phyloP scores from a whole-genome alignment of 192 early-diverging fungal species.

The Dispira simplex region DNA sequence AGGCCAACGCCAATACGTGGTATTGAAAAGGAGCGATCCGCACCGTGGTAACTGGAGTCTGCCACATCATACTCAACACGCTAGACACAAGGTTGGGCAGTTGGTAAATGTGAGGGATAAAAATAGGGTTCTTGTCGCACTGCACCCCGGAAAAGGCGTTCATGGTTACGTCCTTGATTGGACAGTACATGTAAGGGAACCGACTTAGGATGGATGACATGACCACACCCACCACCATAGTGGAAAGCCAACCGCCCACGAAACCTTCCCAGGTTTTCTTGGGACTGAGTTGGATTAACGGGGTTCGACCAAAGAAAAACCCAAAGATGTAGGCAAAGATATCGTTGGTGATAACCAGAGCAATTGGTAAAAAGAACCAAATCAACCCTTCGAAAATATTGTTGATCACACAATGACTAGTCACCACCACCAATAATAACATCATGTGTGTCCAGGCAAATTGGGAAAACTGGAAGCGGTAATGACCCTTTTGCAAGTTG shows the following conservation, averaged over 20 bases:
- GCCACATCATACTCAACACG: slow-evolving; percentile 14
- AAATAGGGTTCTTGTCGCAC: slow-evolving; percentile 47
- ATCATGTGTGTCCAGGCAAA: slow-evolving; percentile 98
- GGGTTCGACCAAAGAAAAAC: slow-evolving; percentile 87
- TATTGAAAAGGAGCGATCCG: slow-evolving; percentile 71
- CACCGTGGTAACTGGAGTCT: slow-evolving; percentile 31
- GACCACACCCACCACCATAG: slow-evolving; percentile 76
- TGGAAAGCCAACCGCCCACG: slow-evolving; percentile 72
- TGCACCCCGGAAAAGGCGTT: slow-evolving; percentile 24
- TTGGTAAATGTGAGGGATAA: slow-evolving; percentile 29
- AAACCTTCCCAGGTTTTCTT: slow-evolving; percentile 99
- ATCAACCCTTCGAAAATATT: slow-evolving; percentile 97
- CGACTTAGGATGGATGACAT: slow-evolving; percentile 31
- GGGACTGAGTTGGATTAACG: slow-evolving; percentile 83
- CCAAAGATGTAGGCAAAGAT: slow-evolving; percentile 92
- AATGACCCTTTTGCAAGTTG: slow-evolving; percentile 83
- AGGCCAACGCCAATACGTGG: slow-evolving; percentile 74
- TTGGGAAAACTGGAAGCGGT: slow-evolving; percentile 89
- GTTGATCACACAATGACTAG: slow-evolving; percentile 92
- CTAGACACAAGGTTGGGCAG: slow-evolving; percentile 18
- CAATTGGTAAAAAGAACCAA: slow-evolving; percentile 87
- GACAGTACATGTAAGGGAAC: slow-evolving; percentile 50
- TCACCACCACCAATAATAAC: slow-evolving; percentile 76
- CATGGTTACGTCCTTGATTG: slow-evolving; percentile 39
- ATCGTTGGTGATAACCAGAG: slow-evolving; percentile 88